phyloP scores from a whole-genome alignment of 148 eudicot species.

The Nepenthes gracilis region DNA sequence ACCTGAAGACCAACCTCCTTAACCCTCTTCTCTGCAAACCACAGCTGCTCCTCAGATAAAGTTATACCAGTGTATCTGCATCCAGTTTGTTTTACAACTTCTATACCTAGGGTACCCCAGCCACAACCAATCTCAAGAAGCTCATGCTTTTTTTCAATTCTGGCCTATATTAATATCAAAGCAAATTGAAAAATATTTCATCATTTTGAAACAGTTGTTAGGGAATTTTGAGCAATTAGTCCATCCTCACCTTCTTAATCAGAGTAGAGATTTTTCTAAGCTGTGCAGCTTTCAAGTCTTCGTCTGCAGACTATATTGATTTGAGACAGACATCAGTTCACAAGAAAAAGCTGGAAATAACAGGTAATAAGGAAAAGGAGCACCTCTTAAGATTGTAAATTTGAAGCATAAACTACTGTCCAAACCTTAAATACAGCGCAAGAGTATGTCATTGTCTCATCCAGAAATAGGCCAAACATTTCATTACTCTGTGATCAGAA shows the following conservation, averaged over 20 bases:
- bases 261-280: conserved; percentile 56
- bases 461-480: conserved; percentile 81
- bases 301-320: conserved; percentile 40
- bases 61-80: conserved; percentile 96
- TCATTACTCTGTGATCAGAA: conserved; percentile 60
- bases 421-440: conserved; percentile 87
- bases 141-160: conserved; percentile 54
- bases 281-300: conserved; percentile 74
- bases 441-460: conserved; percentile 95
- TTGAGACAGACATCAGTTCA: neutral
- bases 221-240: neutral
- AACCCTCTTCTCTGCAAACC: conserved; percentile 65
- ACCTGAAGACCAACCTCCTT: conserved; percentile 93
- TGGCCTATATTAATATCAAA: conserved; percentile 36
- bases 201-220: neutral
- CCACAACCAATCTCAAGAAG: conserved; percentile 94
- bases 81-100: conserved; percentile 77
- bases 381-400: neutral
- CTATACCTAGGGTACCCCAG: conserved; percentile 93
- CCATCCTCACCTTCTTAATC: conserved; percentile 43
- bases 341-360: neutral
- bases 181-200: neutral
- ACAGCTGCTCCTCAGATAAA: conserved; percentile 68
- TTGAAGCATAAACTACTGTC: neutral
- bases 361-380: neutral